Conservation (phyloP, 176 grass and related monocot genomes). For the Triticum monococcum region DNA sequence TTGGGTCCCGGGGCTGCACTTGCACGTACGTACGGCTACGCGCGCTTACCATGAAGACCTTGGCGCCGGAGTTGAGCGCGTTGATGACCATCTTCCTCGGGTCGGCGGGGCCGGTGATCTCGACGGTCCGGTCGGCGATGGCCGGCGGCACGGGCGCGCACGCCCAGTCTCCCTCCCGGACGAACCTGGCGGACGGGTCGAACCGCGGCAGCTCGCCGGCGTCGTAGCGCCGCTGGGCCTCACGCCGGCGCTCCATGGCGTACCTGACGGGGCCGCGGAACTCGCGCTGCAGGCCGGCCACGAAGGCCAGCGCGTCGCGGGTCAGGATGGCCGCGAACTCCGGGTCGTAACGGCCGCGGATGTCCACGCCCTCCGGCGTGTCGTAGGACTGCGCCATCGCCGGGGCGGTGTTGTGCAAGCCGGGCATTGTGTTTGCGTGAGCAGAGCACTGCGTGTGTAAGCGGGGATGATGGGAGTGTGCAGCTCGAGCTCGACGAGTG, state of each 20-base stretch:
- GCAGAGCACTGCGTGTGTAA: background rate
- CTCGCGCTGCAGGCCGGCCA: slow-evolving; percentile 68
- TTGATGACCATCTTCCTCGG: slow-evolving; percentile 94
- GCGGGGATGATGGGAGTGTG: background rate
- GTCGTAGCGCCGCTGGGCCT: slow-evolving; percentile 70
- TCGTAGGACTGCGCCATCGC: slow-evolving; percentile 51
- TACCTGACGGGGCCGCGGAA: slow-evolving; percentile 69
- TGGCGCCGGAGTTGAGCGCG: slow-evolving; percentile 91
- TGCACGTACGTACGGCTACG: background rate
- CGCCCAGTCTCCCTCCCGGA: slow-evolving; percentile 59
- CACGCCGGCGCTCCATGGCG: slow-evolving; percentile 67
- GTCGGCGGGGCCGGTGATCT: slow-evolving; percentile 90
- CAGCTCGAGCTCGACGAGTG: background rate
- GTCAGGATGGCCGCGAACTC: slow-evolving; percentile 71
- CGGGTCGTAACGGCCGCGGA: slow-evolving; percentile 69
- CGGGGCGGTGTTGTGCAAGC: background rate
- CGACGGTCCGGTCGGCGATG: slow-evolving; percentile 69
- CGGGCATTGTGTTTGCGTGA: slow-evolving; percentile 9
- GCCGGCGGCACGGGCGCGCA: slow-evolving; percentile 68
- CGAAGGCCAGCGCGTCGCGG: slow-evolving; percentile 68
- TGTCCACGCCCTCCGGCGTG: slow-evolving; percentile 74
- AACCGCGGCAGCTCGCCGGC: slow-evolving; percentile 63
- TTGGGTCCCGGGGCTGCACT: too few species aligned
- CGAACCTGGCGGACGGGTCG: slow-evolving; percentile 62
- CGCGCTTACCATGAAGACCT: slow-evolving; percentile 76